Base-by-base conservation (phyloP, 148 eudicot species). In the Gaultheria prostrata region DNA sequence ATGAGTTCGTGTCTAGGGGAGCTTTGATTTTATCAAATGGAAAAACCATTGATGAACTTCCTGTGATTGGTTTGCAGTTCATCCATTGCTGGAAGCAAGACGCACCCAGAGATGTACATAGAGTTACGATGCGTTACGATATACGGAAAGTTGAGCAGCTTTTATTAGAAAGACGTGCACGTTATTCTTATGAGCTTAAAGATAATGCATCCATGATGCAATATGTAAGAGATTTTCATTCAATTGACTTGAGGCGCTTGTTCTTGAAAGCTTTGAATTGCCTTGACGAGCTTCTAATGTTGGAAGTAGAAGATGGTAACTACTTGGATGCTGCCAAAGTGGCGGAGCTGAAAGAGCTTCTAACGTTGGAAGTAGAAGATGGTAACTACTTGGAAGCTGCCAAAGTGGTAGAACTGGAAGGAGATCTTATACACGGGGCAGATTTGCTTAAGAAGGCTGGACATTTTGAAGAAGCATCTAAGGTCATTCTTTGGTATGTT, bases 91-190 rank as follows among this genome's bases (percentile, higher is more conserved):
- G 94, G 97, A 92, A 92, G 83, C 86, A 81, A 28, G 81, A 87
- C 14, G 79, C 84, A 1, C 51, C 81, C 1, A 18, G 4, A 24
- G 49, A 56, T 45, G 43, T 61, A 26, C 28, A 21, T n/a, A 13
- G 80, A 3, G 32, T 18, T 18, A 71, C 39, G 17, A 33, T 9
- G 17, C 9, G 12, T 63, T 83, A 53, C 9, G 91, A 89, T 43
- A 79, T 92, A 8, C 86, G 83, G 51, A 43, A 13, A 72, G 77
- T 84, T 53, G 90, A 87, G 57, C 92, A 88, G 67, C 85, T 83
- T 51, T 87, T 92, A 63, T 82, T 93, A 20, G 93, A 92, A 78
- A 88, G 85, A 33, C 87, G 91, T 83, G 97, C 94, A 65, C 81
- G 20, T 30, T 56, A 88, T 69, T 88, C 79, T 32, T 51, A 88